These are phyloP conservation scores for Venturia asperata DNA, from an alignment of 2,329 filamentous ascomycete species.

Conservation along the genomic window DNA sequence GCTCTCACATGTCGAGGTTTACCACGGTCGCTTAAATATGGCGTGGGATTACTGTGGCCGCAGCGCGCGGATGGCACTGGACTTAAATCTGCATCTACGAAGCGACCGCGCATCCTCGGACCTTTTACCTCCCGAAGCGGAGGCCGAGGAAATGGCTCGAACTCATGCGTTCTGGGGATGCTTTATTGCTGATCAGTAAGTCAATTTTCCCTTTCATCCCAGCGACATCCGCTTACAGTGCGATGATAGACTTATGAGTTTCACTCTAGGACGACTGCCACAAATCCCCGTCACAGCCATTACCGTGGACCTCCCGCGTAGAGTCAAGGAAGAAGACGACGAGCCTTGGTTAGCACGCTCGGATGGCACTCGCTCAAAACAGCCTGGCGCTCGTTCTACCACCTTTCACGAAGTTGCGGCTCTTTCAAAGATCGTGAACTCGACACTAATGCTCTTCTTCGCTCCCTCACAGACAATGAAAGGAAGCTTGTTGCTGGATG, in stretches of 20 bases:
- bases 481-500: slow-evolving; percentile 47
- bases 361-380: slow-evolving; percentile 23
- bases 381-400: slow-evolving; percentile 52
- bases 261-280: slow-evolving; percentile 38
- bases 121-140: slow-evolving; percentile 26
- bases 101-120: slow-evolving; percentile 28
- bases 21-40: slow-evolving; percentile 63
- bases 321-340: slow-evolving; percentile 24
- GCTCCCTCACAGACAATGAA: slow-evolving; percentile 59
- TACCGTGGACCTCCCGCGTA: slow-evolving; percentile 40
- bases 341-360: slow-evolving; percentile 32
- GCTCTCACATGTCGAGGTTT: slow-evolving; percentile 69
- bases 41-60: slow-evolving; percentile 68
- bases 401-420: slow-evolving; percentile 42
- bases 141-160: slow-evolving; percentile 35
- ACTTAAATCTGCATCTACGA: slow-evolving; percentile 59
- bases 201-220: background rate
- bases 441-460: slow-evolving; percentile 65
- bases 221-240: slow-evolving; percentile 7
- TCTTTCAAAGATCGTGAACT: slow-evolving; percentile 66
- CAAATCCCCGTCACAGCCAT: slow-evolving; percentile 44
- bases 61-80: slow-evolving; percentile 63
- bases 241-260: slow-evolving; percentile 21
- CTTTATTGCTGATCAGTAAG: slow-evolving; percentile 30
- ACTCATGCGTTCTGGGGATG: slow-evolving; percentile 49